Percentiles rank a stretch among this genome's conserved stretches.
These are phyloP conservation scores for Lodderomyces pseudojiufengensis DNA, from an alignment of 1,139 yeast genomes.

Conservation along the genomic window DNA sequence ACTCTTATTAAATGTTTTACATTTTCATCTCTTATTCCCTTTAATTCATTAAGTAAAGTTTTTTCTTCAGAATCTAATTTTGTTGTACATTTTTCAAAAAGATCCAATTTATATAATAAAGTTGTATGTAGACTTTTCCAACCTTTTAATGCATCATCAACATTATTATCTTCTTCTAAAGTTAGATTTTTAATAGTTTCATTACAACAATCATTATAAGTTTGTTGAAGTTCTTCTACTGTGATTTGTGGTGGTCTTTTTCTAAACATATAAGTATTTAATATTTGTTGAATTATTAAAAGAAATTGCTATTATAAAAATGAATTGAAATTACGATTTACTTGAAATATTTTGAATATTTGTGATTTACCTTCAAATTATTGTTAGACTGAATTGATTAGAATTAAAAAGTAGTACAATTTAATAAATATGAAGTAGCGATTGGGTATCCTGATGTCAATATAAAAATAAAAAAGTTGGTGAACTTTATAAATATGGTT, in stretches of 20 bases:
- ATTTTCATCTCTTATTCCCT: constrained; percentile 50
- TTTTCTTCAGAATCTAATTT: constrained; percentile 41
- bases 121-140: constrained; percentile 69
- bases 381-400: no score
- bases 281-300: no score
- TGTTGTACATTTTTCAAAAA: constrained; percentile 43
- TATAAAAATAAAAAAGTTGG: no score
- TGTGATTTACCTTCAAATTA: no score
- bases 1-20: constrained; percentile 44
- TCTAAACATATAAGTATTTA: constrained; percentile 32
- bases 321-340: no score
- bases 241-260: constrained; percentile 55
- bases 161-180: constrained; percentile 51
- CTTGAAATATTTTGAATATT: no score
- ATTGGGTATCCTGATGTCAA: no score
- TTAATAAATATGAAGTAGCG: no score
- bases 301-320: no score
- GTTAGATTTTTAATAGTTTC: constrained; percentile 53
- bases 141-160: constrained; percentile 59
- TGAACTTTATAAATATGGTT: no score
- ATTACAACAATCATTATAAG: constrained; percentile 61
- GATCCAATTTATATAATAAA: constrained; percentile 52
- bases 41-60: constrained; percentile 41
- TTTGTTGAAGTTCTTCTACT: constrained; percentile 53
- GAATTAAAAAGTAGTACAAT: no score